phyloP scores from a whole-genome alignment of 208 protist species.

The Trypanosoma melophagium region DNA sequence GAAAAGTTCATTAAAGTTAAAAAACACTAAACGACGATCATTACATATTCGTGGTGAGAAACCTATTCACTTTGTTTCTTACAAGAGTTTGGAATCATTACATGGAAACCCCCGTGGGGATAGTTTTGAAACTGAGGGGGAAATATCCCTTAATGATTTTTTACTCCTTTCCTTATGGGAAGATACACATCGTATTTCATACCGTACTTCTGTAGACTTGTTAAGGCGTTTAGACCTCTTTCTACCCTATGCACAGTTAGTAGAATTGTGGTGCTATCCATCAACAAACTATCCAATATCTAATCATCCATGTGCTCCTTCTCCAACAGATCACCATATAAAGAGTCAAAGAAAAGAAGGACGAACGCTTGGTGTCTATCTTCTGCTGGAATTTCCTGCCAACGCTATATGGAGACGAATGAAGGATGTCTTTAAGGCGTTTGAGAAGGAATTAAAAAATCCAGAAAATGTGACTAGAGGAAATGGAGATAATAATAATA shows the following conservation, averaged over 20 bases:
- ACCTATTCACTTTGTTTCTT: conserved; percentile 13
- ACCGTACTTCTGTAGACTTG: conserved; percentile 29
- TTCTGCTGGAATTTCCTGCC: conserved; percentile 25
- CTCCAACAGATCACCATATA: not conserved
- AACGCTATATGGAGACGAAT: conserved; percentile 27
- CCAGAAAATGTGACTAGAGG: not conserved
- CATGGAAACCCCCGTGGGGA: not conserved
- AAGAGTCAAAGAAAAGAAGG: not conserved
- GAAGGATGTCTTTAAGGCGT: not conserved
- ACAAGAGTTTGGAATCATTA: not conserved
- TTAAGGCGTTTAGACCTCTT: conserved; percentile 26
- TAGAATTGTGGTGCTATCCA: conserved; percentile 30
- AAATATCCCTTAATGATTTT: conserved; percentile 25
- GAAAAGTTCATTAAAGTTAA: conserved; percentile 30
- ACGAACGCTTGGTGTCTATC: conserved; percentile 31
- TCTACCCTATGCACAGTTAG: conserved; percentile 25
- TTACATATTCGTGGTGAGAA: conserved; percentile 19
- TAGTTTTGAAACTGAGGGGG: not conserved
- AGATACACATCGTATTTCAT: conserved; percentile 30
- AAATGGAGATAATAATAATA: not conserved
- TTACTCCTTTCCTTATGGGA: conserved; percentile 39
- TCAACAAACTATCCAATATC: not conserved
- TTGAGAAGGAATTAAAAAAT: not conserved
- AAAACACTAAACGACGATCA: conserved; percentile 27
- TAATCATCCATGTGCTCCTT: conserved; percentile 16